These are phyloP conservation scores for Cytospora leucostoma DNA, from an alignment of 2,329 filamentous ascomycete genomes.

Conservation along the genomic window DNA sequence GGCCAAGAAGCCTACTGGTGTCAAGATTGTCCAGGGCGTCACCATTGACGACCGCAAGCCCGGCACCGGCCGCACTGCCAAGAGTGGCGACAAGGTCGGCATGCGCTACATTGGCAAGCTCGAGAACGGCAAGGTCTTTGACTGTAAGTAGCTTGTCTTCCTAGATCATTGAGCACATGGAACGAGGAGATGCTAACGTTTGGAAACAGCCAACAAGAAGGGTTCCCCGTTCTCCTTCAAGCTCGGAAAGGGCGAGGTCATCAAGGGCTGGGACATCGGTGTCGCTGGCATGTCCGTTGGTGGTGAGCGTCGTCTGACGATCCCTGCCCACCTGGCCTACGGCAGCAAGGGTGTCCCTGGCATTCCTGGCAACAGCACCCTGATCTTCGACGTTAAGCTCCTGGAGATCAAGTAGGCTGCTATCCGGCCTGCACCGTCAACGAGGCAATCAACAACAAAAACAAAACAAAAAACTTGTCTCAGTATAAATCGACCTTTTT, in stretches of 20 bases:
- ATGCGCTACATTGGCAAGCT: constrained; percentile 99
- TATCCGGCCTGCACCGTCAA: not conserved
- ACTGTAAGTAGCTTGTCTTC: constrained; percentile 62
- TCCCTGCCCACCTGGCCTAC: constrained; percentile 86
- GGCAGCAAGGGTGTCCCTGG: constrained; percentile 80
- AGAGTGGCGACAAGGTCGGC: constrained; percentile 86
- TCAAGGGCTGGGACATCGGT: constrained; percentile 98
- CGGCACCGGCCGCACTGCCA: constrained; percentile 79
- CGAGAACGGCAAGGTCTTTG: constrained; percentile 90
- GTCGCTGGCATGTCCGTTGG: constrained; percentile 89
- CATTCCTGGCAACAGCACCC: constrained; percentile 87
- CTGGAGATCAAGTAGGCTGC: constrained; percentile 73
- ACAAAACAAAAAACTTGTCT: not conserved
- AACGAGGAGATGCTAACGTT: constrained; percentile 27
- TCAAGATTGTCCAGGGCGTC: constrained; percentile 84
- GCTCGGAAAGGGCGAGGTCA: constrained; percentile 91
- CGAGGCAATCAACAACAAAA: not conserved
- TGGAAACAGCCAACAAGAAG: constrained; percentile 84
- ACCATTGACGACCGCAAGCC: constrained; percentile 95
- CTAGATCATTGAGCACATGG: constrained; percentile 1
- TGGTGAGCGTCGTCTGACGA: constrained; percentile 88
- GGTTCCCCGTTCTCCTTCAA: constrained; percentile 97
- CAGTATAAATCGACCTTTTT: not conserved
- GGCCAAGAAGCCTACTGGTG: constrained; percentile 55
- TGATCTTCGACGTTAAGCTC: constrained; percentile 90